phyloP scores from a whole-genome alignment of 1,284 basidiomycete species.

The Heliocybe sulcata region DNA sequence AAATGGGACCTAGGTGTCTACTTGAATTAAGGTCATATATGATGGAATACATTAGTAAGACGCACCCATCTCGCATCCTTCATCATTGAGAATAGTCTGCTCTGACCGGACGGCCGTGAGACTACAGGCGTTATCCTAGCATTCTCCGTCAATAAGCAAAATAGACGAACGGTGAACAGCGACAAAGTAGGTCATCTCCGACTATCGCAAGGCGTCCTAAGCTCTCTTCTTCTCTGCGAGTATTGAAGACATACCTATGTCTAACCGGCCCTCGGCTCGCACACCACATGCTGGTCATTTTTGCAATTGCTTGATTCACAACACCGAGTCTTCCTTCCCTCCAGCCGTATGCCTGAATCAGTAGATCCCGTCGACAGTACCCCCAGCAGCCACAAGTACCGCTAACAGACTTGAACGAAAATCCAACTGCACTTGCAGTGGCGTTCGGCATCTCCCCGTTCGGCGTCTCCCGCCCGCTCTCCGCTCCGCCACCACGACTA shows the following conservation, averaged over 20 bases:
- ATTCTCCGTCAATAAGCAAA: not conserved
- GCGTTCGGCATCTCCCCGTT: no score
- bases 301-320: no score
- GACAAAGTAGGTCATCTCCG: not conserved
- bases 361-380: no score
- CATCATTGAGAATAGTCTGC: not conserved
- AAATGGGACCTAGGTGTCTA: not conserved
- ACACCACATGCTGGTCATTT: not conserved
- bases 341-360: no score
- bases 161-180: not conserved
- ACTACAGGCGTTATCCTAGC: not conserved
- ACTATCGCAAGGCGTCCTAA: not conserved
- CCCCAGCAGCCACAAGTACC: no score
- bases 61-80: not conserved
- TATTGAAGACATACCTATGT: not conserved
- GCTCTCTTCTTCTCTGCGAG: not conserved
- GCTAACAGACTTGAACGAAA: no score
- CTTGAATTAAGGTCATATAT: constrained; percentile 1
- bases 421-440: no score
- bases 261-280: not conserved
- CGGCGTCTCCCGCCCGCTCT: no score
- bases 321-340: no score
- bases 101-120: not conserved
- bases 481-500: no score
- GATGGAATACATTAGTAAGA: not conserved